Evolutionary conservation across 169 alveolate genomes (phyloP).

Genomic region (Cardiosporidium cionae): DNA sequence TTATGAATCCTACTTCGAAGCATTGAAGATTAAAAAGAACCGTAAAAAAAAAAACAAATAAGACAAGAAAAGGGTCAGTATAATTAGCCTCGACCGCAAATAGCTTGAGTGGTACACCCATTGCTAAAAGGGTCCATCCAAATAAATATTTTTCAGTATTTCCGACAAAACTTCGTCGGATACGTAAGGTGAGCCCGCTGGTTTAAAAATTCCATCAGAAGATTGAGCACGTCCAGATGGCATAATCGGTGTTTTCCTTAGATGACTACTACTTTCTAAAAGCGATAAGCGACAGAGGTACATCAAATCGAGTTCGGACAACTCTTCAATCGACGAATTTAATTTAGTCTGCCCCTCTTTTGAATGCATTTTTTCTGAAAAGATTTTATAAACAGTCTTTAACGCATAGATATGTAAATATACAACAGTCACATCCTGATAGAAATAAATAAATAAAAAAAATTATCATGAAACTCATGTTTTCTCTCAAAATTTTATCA

Average conservation of each 20-base stretch:
- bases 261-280: neutral
- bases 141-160: neutral
- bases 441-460: neutral
- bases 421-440: neutral
- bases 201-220: neutral
- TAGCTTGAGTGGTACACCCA: neutral
- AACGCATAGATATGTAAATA: neutral
- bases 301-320: neutral
- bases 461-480: neutral
- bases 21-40: neutral
- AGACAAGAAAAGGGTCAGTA: neutral
- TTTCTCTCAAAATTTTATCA: neutral
- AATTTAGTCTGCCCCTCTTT: neutral
- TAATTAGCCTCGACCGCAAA: neutral
- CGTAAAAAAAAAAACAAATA: neutral
- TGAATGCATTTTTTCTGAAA: neutral
- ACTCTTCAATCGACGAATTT: neutral
- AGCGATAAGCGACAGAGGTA: neutral
- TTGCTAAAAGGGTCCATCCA: neutral
- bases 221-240: too few species aligned
- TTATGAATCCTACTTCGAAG: neutral
- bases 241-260: too few species aligned
- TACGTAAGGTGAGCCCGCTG: neutral
- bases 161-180: neutral
- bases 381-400: neutral